phyloP scores from a whole-genome alignment of 1,284 basidiomycete genomes.

The Cryptococcus sp. region DNA sequence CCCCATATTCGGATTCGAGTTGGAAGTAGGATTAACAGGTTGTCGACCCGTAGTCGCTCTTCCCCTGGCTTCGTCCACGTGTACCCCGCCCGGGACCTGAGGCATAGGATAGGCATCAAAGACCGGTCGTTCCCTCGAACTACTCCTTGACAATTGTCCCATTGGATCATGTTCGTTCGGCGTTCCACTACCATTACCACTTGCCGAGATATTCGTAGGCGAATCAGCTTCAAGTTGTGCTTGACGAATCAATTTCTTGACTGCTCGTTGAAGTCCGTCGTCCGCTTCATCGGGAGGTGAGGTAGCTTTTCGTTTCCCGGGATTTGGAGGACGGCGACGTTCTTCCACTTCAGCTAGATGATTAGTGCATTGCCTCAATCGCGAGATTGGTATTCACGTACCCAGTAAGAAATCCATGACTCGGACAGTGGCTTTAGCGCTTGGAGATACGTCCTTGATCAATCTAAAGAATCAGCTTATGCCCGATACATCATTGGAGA shows the following conservation, averaged over 20 bases:
- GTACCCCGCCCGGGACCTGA: not conserved
- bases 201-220: constrained; percentile 13
- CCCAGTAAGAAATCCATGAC: constrained; percentile 48
- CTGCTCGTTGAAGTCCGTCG: constrained; percentile 44
- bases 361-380: not conserved
- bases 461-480: constrained; percentile 16
- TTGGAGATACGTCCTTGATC: constrained; percentile 44
- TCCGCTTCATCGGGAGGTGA: constrained; percentile 21
- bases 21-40: no score
- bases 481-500: not conserved
- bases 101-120: constrained; percentile 46
- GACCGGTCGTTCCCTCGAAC: constrained; percentile 27
- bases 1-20: no score
- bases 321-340: constrained; percentile 30
- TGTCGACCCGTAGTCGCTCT: no score
- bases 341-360: constrained; percentile 44
- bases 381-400: constrained; percentile 11
- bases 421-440: constrained; percentile 45
- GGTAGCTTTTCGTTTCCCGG: constrained; percentile 41
- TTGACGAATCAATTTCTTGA: constrained; percentile 48
- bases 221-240: constrained; percentile 41
- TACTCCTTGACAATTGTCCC: not conserved
- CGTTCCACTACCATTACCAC: not conserved
- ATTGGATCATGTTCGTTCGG: constrained; percentile 9
- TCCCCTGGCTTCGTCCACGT: no score